Evolutionary conservation across 176 grass and related monocot genomes (phyloP).

Genomic region (Cenchrus fungigraminus): DNA sequence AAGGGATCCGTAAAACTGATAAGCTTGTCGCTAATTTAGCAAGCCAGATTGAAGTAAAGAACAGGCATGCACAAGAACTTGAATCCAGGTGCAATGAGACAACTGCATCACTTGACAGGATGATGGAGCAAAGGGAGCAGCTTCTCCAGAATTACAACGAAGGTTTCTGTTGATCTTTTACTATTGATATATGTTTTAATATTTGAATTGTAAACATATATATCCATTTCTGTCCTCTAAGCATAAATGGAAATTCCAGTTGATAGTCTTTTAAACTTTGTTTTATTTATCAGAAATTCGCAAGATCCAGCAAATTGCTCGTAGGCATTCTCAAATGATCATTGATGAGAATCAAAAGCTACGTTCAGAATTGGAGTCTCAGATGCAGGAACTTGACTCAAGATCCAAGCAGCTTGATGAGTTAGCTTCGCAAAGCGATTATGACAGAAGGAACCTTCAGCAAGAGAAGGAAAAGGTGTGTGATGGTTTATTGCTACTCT

Average conservation of each 20-base stretch:
- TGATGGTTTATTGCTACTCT: slow-evolving; percentile 28
- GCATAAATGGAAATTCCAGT: not conserved
- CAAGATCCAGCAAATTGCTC: slow-evolving; percentile 65
- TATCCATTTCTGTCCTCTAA: not conserved
- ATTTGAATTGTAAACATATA: not conserved
- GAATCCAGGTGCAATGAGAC: slow-evolving; percentile 56
- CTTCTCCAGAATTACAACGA: slow-evolving; percentile 52
- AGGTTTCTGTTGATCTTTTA: slow-evolving; percentile 29
- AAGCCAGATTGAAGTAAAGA: slow-evolving; percentile 56
- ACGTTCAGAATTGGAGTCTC: slow-evolving; percentile 40
- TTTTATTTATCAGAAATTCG: slow-evolving; percentile 56
- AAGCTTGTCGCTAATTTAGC: slow-evolving; percentile 55
- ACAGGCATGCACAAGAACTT: slow-evolving; percentile 47
- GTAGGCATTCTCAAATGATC: slow-evolving; percentile 63
- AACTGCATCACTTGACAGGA: slow-evolving; percentile 43
- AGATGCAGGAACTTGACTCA: slow-evolving; percentile 35
- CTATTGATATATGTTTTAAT: not conserved
- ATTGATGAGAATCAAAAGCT: slow-evolving; percentile 63
- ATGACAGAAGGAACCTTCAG: slow-evolving; percentile 64
- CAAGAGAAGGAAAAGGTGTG: slow-evolving; percentile 66
- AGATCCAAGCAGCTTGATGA: slow-evolving; percentile 42
- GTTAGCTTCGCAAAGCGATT: slow-evolving; percentile 57
- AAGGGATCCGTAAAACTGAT: slow-evolving; percentile 54
- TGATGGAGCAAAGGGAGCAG: slow-evolving; percentile 69
- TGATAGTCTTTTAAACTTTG: not conserved